Evolutionary conservation across 768 basidiomycete genomes (phyloP).

Genomic region (Exsudoporus frostii): DNA sequence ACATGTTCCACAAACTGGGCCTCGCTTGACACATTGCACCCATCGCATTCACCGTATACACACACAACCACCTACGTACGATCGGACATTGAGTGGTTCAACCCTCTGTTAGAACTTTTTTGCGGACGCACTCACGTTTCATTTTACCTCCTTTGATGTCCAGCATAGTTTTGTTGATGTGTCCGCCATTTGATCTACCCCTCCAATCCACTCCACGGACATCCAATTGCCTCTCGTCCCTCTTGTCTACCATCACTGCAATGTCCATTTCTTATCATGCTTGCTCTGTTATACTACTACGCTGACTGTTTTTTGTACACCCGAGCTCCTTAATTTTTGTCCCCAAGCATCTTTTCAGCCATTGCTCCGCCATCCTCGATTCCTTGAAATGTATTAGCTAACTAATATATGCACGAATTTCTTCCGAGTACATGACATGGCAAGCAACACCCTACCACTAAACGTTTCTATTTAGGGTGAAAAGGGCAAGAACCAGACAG

Average conservation of each 20-base stretch:
- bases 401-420: neutral
- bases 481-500: neutral
- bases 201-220: slow-evolving; percentile 5
- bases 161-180: slow-evolving; percentile 5
- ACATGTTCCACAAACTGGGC: slow-evolving; percentile 76
- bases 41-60: slow-evolving; percentile 13
- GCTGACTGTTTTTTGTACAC: neutral
- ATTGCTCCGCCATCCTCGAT: neutral
- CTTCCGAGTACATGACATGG: neutral
- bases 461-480: neutral
- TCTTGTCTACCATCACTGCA: neutral
- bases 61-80: slow-evolving; percentile 2
- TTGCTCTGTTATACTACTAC: slow-evolving; percentile 5
- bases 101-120: slow-evolving; percentile 5
- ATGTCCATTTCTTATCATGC: neutral
- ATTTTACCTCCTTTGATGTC: neutral
- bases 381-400: slow-evolving; percentile 14
- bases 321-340: slow-evolving; percentile 1
- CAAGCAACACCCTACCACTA: neutral
- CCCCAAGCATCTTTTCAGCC: neutral
- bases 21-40: slow-evolving; percentile 32
- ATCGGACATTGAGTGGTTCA: slow-evolving; percentile 12
- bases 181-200: slow-evolving; percentile 4
- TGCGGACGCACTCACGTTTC: neutral
- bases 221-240: neutral